Conservation (phyloP, 2,329 filamentous ascomycete species). For the Colletotrichum agaves region DNA sequence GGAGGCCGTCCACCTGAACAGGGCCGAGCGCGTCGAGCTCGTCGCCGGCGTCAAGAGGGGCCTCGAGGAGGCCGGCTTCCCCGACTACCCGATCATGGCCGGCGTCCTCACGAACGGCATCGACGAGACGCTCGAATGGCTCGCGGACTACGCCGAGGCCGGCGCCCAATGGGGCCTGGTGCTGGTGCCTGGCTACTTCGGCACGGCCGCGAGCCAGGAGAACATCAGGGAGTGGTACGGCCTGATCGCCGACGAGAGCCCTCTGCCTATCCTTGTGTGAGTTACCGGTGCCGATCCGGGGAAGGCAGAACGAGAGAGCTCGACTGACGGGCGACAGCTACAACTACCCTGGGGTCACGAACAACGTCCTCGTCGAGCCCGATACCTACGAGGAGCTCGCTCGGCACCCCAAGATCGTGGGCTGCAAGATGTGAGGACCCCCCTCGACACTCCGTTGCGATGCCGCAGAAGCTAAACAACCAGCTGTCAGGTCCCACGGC, state of each 20-base stretch:
- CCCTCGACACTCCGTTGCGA: neutral
- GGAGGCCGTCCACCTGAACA: slow-evolving; percentile 70
- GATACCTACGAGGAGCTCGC: slow-evolving; percentile 68
- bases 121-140: slow-evolving; percentile 63
- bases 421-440: slow-evolving; percentile 68
- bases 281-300: slow-evolving; percentile 38
- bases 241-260: slow-evolving; percentile 68
- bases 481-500: slow-evolving; percentile 61
- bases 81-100: slow-evolving; percentile 63
- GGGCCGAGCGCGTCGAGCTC: slow-evolving; percentile 64
- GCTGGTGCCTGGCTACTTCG: slow-evolving; percentile 74
- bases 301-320: neutral
- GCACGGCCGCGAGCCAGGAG: slow-evolving; percentile 65
- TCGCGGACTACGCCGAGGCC: slow-evolving; percentile 64
- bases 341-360: slow-evolving; percentile 73
- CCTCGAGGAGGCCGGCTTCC: slow-evolving; percentile 64
- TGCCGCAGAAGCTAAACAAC: neutral
- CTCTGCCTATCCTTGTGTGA: slow-evolving; percentile 70
- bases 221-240: slow-evolving; percentile 71
- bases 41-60: slow-evolving; percentile 64
- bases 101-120: slow-evolving; percentile 68
- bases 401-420: slow-evolving; percentile 72
- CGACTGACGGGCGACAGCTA: slow-evolving; percentile 48
- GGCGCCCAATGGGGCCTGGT: slow-evolving; percentile 72
- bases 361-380: slow-evolving; percentile 68